Conservation (phyloP, 1,139 yeast genomes). For the Sugiyamaella sp. region DNA sequence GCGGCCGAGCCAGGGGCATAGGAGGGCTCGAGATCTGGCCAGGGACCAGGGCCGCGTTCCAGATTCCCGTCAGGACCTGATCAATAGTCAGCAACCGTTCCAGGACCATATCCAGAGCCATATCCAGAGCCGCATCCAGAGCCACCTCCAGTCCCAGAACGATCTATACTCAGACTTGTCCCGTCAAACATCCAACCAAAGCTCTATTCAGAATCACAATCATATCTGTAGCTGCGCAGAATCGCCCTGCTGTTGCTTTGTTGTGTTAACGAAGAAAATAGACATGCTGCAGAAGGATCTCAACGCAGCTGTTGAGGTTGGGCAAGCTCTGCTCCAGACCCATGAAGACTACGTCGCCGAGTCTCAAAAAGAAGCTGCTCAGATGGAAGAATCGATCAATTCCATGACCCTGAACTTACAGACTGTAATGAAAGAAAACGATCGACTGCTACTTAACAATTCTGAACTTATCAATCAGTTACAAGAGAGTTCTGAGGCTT, state of each 20-base stretch:
- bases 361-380: constrained; percentile 25
- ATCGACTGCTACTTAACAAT: constrained; percentile 27
- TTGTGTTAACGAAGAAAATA: constrained; percentile 24
- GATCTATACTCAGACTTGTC: too few relatives aligned
- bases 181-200: too few relatives aligned
- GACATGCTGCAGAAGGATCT: constrained; percentile 32
- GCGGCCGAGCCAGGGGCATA: not conserved
- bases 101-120: not conserved
- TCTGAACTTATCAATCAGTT: constrained; percentile 31
- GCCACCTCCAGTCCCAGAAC: not conserved
- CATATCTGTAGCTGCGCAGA: not conserved
- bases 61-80: not conserved
- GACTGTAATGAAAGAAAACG: constrained; percentile 25
- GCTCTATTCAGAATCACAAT: not conserved
- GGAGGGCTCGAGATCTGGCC: not conserved
- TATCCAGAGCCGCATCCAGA: not conserved
- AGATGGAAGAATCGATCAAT: constrained; percentile 28
- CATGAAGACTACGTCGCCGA: constrained; percentile 28
- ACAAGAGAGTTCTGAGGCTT: constrained; percentile 26
- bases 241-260: constrained; percentile 26
- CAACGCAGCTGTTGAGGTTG: constrained; percentile 36
- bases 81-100: not conserved
- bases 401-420: constrained; percentile 26
- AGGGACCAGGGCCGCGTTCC: not conserved
- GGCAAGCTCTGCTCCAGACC: constrained; percentile 34